Percentiles rank a stretch among this genome's conserved stretches.
These are phyloP conservation scores for Sugiyamaella xylanicola DNA, from an alignment of 1,139 yeast genomes.

Conservation along the genomic window DNA sequence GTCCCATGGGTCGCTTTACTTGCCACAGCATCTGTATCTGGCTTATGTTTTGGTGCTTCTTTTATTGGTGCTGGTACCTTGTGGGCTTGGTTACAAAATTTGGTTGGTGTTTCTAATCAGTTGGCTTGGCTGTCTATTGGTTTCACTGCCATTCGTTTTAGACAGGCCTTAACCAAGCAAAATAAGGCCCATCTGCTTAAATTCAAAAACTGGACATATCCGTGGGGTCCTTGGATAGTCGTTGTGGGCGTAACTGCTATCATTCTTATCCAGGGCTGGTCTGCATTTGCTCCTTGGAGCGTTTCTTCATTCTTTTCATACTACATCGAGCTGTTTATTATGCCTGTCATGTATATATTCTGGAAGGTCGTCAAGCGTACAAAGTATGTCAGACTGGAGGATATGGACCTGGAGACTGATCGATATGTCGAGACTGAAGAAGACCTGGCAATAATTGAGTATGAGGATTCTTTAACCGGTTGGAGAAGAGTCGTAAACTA, in stretches of 20 bases:
- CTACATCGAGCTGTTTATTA: slow-evolving; percentile 49
- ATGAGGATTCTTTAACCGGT: slow-evolving; percentile 47
- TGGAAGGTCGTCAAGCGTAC: slow-evolving; percentile 54
- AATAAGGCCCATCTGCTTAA: slow-evolving; percentile 35
- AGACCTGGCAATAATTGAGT: slow-evolving; percentile 48
- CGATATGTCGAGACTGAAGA: slow-evolving; percentile 55
- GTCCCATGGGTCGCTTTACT: slow-evolving; percentile 52
- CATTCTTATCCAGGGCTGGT: slow-evolving; percentile 65
- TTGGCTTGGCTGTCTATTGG: slow-evolving; percentile 62
- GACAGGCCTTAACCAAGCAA: slow-evolving; percentile 46
- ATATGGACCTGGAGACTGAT: slow-evolving; percentile 67
- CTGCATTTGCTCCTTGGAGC: slow-evolving; percentile 59
- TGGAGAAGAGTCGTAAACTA: slow-evolving; percentile 41
- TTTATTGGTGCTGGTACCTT: slow-evolving; percentile 52
- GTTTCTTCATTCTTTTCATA: slow-evolving; percentile 54
- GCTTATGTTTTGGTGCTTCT: slow-evolving; percentile 64
- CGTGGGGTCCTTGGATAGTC: slow-evolving; percentile 63
- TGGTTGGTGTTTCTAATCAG: slow-evolving; percentile 63
- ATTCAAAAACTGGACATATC: slow-evolving; percentile 58
- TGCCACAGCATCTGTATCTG: slow-evolving; percentile 51
- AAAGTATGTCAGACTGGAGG: slow-evolving; percentile 50
- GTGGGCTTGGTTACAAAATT: slow-evolving; percentile 66
- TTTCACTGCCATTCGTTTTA: slow-evolving; percentile 49
- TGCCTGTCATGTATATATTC: slow-evolving; percentile 54
- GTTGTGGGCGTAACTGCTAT: slow-evolving; percentile 52